These are phyloP conservation scores for Isabelozyma heimii DNA, from an alignment of 805 yeast genomes.

Conservation along the genomic window DNA sequence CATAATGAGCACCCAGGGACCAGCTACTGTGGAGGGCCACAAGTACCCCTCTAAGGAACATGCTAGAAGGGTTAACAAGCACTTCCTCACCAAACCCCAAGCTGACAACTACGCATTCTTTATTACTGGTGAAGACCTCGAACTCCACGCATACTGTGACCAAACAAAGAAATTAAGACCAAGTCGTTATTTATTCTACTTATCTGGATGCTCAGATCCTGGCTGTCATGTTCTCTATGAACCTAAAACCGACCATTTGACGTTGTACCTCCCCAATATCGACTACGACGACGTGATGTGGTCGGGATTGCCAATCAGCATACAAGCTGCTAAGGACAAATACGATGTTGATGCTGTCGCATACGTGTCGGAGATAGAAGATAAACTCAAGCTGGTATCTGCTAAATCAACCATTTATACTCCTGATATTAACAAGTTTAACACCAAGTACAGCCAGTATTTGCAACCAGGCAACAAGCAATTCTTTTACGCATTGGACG, in stretches of 20 bases:
- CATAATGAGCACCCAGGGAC: background rate
- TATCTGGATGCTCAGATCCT: constrained; percentile 79
- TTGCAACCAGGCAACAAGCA: constrained; percentile 46
- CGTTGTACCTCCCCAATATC: constrained; percentile 76
- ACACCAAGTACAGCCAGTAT: constrained; percentile 27
- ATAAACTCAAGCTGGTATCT: constrained; percentile 25
- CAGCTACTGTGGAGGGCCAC: constrained; percentile 16
- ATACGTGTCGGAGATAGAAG: constrained; percentile 51
- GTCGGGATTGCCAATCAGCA: constrained; percentile 82
- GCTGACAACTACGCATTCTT: constrained; percentile 41
- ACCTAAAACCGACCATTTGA: constrained; percentile 51
- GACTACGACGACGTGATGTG: constrained; percentile 93
- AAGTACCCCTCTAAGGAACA: constrained; percentile 87
- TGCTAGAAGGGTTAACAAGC: constrained; percentile 51
- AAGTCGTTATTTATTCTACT: constrained; percentile 84
- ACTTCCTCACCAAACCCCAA: constrained; percentile 24
- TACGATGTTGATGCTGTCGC: constrained; percentile 84
- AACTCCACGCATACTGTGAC: constrained; percentile 73
- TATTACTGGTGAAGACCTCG: constrained; percentile 58
- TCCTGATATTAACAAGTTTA: constrained; percentile 53
- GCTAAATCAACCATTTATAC: constrained; percentile 39
- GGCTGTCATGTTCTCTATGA: constrained; percentile 69
- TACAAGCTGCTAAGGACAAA: constrained; percentile 58
- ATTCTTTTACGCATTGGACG: constrained; percentile 75
- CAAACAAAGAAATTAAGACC: constrained; percentile 79